These are phyloP conservation scores for Puccinia horiana DNA, from an alignment of 1,284 basidiomycete genomes.

Conservation along the genomic window DNA sequence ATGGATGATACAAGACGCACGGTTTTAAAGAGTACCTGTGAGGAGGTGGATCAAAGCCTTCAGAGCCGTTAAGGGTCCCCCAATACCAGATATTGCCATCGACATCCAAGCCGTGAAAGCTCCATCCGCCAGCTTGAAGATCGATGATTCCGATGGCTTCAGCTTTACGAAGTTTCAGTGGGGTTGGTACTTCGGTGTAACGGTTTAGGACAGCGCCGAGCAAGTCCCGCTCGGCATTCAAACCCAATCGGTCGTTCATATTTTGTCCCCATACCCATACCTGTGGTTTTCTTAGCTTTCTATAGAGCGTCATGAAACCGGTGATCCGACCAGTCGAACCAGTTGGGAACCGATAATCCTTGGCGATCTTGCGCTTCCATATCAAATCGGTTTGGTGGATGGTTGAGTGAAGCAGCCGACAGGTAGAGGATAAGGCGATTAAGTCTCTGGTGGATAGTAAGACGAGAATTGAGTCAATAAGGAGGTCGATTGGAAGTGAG, in stretches of 20 bases:
- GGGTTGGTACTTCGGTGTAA: conserved; percentile 44
- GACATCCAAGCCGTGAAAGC: conserved; percentile 52
- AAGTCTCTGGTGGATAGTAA: conserved; percentile 47
- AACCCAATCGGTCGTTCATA: conserved; percentile 51
- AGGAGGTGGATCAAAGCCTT: conserved; percentile 11
- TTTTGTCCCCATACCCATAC: conserved; percentile 52
- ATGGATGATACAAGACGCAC: conserved; percentile 12
- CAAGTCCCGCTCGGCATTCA: conserved; percentile 29
- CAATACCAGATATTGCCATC: conserved; percentile 51
- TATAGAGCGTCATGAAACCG: conserved; percentile 50
- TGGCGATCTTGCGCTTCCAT: conserved; percentile 33
- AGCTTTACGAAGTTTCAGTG: conserved; percentile 47
- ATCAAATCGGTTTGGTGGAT: conserved; percentile 50
- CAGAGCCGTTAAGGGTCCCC: conserved; percentile 51
- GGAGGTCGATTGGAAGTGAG: conserved; percentile 49
- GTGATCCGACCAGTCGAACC: conserved; percentile 43
- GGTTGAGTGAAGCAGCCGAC: conserved; percentile 49
- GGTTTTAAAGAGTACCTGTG: conserved; percentile 26
- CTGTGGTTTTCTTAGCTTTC: conserved; percentile 40
- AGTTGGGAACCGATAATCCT: conserved; percentile 43
- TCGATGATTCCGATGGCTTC: conserved; percentile 51
- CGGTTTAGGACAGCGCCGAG: conserved; percentile 7
- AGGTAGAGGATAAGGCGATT: conserved; percentile 48
- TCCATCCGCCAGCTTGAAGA: conserved; percentile 52
- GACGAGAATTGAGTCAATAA: conserved; percentile 50